Evolutionary conservation across 257 asterid species (phyloP).

Genomic region (Henckelia pumila): DNA sequence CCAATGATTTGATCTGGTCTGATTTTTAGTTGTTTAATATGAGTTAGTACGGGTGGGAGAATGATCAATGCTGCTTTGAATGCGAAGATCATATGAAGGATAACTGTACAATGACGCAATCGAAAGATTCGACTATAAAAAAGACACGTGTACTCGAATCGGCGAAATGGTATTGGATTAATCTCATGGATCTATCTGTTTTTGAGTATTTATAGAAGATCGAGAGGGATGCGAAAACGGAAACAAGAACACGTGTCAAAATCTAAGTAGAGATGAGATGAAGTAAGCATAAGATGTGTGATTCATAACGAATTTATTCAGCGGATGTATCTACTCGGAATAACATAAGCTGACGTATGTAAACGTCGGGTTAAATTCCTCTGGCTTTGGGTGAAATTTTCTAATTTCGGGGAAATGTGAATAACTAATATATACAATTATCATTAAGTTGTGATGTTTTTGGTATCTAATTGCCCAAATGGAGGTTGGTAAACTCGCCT

Average conservation of each 20-base stretch:
- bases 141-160: background rate
- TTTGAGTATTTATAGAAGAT: conserved; percentile 5
- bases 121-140: background rate
- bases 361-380: background rate
- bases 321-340: background rate
- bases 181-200: background rate
- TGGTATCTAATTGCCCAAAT: background rate
- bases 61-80: background rate
- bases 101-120: background rate
- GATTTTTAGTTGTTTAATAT: background rate
- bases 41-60: background rate
- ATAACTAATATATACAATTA: too few species aligned
- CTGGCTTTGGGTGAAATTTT: background rate
- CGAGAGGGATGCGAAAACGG: background rate
- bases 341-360: background rate
- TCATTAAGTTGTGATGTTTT: background rate
- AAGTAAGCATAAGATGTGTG: background rate
- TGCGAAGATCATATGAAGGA: background rate
- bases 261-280: background rate
- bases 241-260: background rate
- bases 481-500: background rate
- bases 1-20: background rate
- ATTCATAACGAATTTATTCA: background rate
- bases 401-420: background rate
- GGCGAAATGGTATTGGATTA: background rate